Conservation (phyloP, 306 rosid species). For the Glycine tomentella region DNA sequence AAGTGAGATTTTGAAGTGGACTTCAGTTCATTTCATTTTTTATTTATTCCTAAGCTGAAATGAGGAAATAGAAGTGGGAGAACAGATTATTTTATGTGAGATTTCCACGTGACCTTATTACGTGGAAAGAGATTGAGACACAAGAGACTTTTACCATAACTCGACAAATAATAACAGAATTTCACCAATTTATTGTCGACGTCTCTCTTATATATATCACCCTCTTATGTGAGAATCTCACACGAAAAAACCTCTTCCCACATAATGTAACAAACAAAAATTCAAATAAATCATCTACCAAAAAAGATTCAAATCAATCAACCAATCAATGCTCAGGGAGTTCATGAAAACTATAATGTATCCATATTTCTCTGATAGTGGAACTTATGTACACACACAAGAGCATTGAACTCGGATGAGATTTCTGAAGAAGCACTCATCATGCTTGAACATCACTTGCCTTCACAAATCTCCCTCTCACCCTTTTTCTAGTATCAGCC, state of each 20-base stretch:
- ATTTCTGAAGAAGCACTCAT: constrained; percentile 30
- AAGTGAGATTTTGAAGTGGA: neutral
- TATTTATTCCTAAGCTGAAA: neutral
- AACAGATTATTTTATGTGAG: neutral
- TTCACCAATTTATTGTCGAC: neutral
- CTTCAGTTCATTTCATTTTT: neutral
- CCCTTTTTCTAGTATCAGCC: constrained; percentile 60
- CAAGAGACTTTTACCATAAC: neutral
- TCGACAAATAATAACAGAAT: neutral
- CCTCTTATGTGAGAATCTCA: neutral
- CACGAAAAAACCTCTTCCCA: neutral
- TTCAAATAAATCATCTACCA: constrained; percentile 25
- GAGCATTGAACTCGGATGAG: constrained; percentile 10
- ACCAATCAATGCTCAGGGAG: neutral
- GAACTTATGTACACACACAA: constrained; percentile 29
- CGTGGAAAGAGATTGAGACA: neutral
- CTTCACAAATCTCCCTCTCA: constrained; percentile 60
- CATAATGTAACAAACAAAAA: neutral
- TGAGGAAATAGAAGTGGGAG: no score
- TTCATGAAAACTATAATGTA: constrained; percentile 27
- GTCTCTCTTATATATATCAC: neutral
- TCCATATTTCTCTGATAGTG: neutral
- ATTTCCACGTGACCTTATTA: neutral
- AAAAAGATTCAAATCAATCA: constrained; percentile 34
- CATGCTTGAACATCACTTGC: constrained; percentile 42